phyloP scores from a whole-genome alignment of 2,329 filamentous ascomycete genomes.

The Trichoderma atrobrunneum region DNA sequence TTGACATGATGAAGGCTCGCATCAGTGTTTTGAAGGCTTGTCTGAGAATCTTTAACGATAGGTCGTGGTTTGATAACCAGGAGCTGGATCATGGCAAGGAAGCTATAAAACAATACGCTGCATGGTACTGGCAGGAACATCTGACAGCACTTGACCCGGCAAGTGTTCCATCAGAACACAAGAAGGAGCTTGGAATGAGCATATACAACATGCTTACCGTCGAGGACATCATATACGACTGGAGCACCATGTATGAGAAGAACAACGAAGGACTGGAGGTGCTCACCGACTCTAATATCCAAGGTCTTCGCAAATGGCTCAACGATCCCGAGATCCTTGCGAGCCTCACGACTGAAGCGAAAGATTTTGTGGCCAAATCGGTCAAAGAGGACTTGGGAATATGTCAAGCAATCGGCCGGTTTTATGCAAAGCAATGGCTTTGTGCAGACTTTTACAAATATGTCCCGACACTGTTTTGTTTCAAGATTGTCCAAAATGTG shows the following conservation, averaged over 20 bases:
- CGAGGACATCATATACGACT: conserved; percentile 37
- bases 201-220: conserved; percentile 40
- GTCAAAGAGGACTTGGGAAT: conserved; percentile 30
- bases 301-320: conserved; percentile 37
- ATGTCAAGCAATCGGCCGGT: conserved; percentile 38
- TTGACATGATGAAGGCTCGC: conserved; percentile 34
- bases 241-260: conserved; percentile 41
- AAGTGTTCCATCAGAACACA: conserved; percentile 29
- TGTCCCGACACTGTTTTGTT: conserved; percentile 41
- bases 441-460: conserved; percentile 35
- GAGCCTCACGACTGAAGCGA: conserved; percentile 30
- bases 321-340: conserved; percentile 33
- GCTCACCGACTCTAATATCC: conserved; percentile 40
- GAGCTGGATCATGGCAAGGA: conserved; percentile 30
- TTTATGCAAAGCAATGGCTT: conserved; percentile 41
- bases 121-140: conserved; percentile 47
- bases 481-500: conserved; percentile 43
- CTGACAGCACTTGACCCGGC: conserved; percentile 34
- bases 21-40: conserved; percentile 40
- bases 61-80: conserved; percentile 29
- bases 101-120: conserved; percentile 39
- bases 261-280: conserved; percentile 43
- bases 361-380: conserved; percentile 31
- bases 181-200: conserved; percentile 33
- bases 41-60: conserved; percentile 40